Evolutionary conservation across 2,329 filamentous ascomycete genomes (phyloP), one percentile per base, ranked within the genome.

Genomic region (Neodidymelliopsis sp.): DNA sequence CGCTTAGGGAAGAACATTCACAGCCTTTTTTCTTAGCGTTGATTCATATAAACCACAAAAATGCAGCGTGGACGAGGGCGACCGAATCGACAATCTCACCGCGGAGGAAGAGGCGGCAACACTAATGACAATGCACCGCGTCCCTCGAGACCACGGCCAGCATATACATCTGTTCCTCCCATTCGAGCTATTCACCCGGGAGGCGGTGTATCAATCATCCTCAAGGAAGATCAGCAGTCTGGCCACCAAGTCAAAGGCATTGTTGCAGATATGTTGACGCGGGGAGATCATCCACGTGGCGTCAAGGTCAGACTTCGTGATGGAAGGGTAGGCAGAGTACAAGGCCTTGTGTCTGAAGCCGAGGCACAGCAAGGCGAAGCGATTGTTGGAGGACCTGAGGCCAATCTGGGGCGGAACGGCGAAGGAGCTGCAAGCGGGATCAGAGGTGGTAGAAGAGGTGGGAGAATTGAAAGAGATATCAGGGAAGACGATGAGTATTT

Each of bases 271-370:
- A 70, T 92, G 0, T 77, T 93, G 36, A 92, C 89, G 2, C 77
- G 82, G 1, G 87, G 88, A 19, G 84, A 92, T 59, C 89, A 93
- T 62, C 87, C 88, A 2, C 81, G 87, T 8, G 89, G 89, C 25
- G 89, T 92, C 75, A 93, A 92, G 71, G 88, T 92, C 18, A 83
- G 89, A 2, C 77, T 93, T 5, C 74, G 76, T 1, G 87, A 89
- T 67, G 89, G 89, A 1, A 79, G 87, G 19, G 83, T 93, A 2
- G 89, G 89, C 2, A 77, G 89, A 12, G 89, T 93, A 20, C 89
- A 92, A 71, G 76, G 79, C 33, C 79, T 90, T 70, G 76, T 72
- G 2, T 49, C 12, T 43, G 66, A 33, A 54, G 52, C 29, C 2
- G 61, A 66, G 22, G 52, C 63, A 0, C 16, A 49, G 29, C 45